These are phyloP conservation scores for Bryoglossum gracile DNA, from an alignment of 495 filamentous ascomycete species.

Conservation along the genomic window DNA sequence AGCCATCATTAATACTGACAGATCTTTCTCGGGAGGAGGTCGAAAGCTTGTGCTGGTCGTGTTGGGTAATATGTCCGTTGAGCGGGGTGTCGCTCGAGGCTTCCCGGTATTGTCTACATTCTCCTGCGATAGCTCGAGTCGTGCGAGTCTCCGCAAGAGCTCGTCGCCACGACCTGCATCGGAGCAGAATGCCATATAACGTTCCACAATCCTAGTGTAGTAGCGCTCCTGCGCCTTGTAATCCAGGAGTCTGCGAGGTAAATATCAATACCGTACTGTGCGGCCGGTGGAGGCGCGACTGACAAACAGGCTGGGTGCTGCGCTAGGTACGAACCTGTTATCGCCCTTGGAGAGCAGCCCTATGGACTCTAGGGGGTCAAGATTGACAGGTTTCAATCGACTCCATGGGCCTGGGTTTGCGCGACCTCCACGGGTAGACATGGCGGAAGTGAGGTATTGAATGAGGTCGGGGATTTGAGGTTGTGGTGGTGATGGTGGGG, in stretches of 20 bases:
- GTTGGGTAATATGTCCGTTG: too few species aligned
- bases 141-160: slow-evolving; percentile 66
- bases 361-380: slow-evolving; percentile 67
- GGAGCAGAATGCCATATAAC: slow-evolving; percentile 84
- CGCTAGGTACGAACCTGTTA: slow-evolving; percentile 41
- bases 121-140: slow-evolving; percentile 40
- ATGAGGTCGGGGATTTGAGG: too few species aligned
- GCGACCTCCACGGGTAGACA: slow-evolving; percentile 32
- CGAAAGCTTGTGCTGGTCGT: slow-evolving; percentile 8
- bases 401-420: slow-evolving; percentile 51
- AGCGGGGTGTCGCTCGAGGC: too few species aligned
- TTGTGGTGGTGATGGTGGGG: too few species aligned
- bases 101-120: neutral
- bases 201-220: slow-evolving; percentile 75
- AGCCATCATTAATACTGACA: slow-evolving; percentile 50
- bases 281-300: too few species aligned
- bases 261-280: slow-evolving; percentile 15
- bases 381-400: slow-evolving; percentile 60
- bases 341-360: slow-evolving; percentile 89
- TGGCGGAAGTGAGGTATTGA: slow-evolving; percentile 12
- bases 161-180: slow-evolving; percentile 54
- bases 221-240: slow-evolving; percentile 71
- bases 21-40: slow-evolving; percentile 27
- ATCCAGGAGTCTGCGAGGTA: slow-evolving; percentile 57
- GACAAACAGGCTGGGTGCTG: too few species aligned